These are phyloP conservation scores for Rhynchosporium agropyri DNA, from an alignment of 2,329 filamentous ascomycete species.

Conservation along the genomic window DNA sequence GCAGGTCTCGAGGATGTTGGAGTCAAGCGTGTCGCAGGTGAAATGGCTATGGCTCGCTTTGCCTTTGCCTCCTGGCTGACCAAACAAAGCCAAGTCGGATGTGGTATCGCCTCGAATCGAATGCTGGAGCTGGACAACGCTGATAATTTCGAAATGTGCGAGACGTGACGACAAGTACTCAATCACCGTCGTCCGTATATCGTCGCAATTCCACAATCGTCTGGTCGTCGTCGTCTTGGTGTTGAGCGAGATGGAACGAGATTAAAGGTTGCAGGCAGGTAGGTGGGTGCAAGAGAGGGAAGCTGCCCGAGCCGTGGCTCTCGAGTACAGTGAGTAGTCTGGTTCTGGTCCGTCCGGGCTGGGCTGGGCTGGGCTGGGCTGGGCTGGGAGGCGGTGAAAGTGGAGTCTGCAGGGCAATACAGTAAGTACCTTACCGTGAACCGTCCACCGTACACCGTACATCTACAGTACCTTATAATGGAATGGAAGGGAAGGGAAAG, in stretches of 20 bases:
- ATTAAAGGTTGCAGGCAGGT: conserved; percentile 3
- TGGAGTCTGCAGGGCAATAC: not conserved
- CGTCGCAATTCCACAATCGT: conserved; percentile 2
- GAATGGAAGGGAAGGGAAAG: not conserved
- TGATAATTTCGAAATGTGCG: not conserved
- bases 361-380: not conserved
- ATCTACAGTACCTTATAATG: too few relatives aligned
- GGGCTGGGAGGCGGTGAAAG: not conserved
- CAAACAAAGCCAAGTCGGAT: not conserved
- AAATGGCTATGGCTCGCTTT: too few relatives aligned
- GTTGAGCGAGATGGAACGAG: conserved; percentile 17
- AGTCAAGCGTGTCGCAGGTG: conserved; percentile 32
- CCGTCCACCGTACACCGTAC: too few relatives aligned
- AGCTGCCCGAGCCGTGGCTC: conserved; percentile 9
- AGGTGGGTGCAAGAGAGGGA: conserved; percentile 3
- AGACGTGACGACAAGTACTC: not conserved
- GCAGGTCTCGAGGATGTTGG: conserved; percentile 13
- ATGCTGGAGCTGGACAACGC: not conserved
- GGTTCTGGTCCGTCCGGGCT: not conserved
- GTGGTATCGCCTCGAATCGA: too few relatives aligned
- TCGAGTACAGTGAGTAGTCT: conserved; percentile 9
- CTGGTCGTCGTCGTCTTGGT: not conserved
- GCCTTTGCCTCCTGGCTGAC: conserved; percentile 8
- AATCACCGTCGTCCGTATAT: not conserved
- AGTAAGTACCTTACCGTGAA: too few relatives aligned